Evolutionary conservation across 805 yeast genomes (phyloP).

Genomic region (Saccharomyces mikatae): DNA sequence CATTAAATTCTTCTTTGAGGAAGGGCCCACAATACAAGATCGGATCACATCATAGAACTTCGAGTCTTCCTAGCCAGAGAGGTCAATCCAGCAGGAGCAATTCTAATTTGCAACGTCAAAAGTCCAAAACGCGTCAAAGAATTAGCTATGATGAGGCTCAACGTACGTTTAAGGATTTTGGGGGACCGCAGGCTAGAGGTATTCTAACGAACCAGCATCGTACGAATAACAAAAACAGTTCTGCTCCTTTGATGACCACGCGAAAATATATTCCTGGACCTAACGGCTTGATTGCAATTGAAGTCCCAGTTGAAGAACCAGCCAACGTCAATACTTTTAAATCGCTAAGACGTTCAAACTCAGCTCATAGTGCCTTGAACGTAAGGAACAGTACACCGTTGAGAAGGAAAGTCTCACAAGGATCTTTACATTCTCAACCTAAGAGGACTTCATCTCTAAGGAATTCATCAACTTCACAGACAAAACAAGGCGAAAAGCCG

Average conservation of each 20-base stretch:
- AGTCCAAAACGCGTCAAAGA: not conserved
- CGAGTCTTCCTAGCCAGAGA: conserved; percentile 12
- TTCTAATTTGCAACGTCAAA: not conserved
- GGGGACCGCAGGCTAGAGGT: conserved; percentile 24
- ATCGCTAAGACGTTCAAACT: conserved; percentile 10
- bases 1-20: not conserved
- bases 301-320: conserved; percentile 45
- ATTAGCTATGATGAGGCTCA: conserved; percentile 19
- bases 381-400: conserved; percentile 6
- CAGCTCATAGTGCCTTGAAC: conserved; percentile 6
- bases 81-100: conserved; percentile 4
- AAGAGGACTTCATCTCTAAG: conserved; percentile 9
- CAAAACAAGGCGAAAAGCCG: not conserved
- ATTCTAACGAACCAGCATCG: conserved; percentile 10
- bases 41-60: conserved; percentile 5
- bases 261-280: conserved; percentile 70
- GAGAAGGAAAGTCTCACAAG: conserved; percentile 8
- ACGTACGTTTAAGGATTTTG: conserved; percentile 29
- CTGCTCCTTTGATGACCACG: conserved; percentile 36
- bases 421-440: conserved; percentile 7
- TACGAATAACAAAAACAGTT: conserved; percentile 21
- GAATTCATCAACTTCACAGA: not conserved
- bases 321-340: not conserved
- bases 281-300: conserved; percentile 59
- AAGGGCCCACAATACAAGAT: not conserved